Base-by-base conservation (phyloP, 2,329 filamentous ascomycete species). In the Arthrobotrys pseudoclavata region DNA sequence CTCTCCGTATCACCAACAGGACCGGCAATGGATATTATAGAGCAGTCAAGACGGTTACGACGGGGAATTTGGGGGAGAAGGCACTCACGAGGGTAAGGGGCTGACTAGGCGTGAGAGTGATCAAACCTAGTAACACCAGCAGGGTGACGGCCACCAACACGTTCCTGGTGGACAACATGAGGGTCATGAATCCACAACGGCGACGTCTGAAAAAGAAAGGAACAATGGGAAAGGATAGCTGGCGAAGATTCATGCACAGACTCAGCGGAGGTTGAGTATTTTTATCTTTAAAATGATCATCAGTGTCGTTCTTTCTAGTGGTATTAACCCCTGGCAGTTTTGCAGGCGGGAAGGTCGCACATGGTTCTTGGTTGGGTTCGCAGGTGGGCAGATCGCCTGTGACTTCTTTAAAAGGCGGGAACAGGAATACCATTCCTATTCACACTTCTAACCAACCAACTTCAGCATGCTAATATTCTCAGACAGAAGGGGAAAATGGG, bases 181-280 rank as follows among this genome's bases (percentile, higher is more conserved):
- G 10, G 55, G 18, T n/a, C 0, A 26, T n/a, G 20, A 42, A 4
- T 2, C 55, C 34, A n/a, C 55, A 20, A n/a, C 34, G 55, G 3
- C 31, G 55, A 60, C 55, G 55, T 40, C 55, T 15, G 34, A 60
- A 60, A 42, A 42, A 5, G 13, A 60, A 60, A 1, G 53, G 31
- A 9, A 57, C 10, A n/a, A 24, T 10, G 10, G 31, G 31, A 29
- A 22, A 20, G 10, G 52, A 37, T 7, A 24, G 6, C 26, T 60
- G 55, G 22, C 20, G 52, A 57, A 40, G 12, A 18, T 55, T 4
- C 50, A 55, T 55, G 5, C 50, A 55, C 26, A 34, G 7, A 34
- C 7, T 9, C 7, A 9, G 7, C 31, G 31, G 31, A 34, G 12
- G 31, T 34, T 34, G 31, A 50, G 47, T 13, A 15, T 13, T 40